These are phyloP conservation scores for Exophiala sideris DNA, from an alignment of 2,329 filamentous ascomycete species.

Conservation along the genomic window DNA sequence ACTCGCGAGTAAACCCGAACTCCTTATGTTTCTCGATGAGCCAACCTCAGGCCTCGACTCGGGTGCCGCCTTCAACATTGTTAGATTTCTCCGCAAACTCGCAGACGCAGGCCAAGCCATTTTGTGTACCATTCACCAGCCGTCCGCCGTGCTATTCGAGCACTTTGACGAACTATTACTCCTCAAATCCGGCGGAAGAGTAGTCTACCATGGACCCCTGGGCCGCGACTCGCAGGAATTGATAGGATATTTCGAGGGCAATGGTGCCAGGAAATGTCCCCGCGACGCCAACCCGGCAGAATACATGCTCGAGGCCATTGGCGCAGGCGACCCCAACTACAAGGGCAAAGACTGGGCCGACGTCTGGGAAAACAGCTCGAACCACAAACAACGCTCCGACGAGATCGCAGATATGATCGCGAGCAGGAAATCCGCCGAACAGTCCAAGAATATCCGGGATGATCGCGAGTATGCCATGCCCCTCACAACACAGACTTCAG, in stretches of 20 bases:
- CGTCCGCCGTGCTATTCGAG: constrained; percentile 80
- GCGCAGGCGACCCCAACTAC: constrained; percentile 61
- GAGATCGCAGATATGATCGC: constrained; percentile 55
- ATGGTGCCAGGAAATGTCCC: constrained; percentile 59
- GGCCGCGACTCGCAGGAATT: constrained; percentile 69
- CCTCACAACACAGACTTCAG: constrained; percentile 50
- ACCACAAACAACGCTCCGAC: constrained; percentile 44
- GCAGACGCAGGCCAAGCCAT: constrained; percentile 77
- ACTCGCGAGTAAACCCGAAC: constrained; percentile 58
- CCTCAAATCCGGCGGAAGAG: constrained; percentile 72
- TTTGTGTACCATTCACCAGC: constrained; percentile 87
- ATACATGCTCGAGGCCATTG: constrained; percentile 51
- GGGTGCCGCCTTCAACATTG: constrained; percentile 62
- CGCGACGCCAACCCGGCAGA: constrained; percentile 54
- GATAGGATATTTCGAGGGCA: constrained; percentile 57
- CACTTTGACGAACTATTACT: constrained; percentile 81
- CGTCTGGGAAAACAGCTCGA: constrained; percentile 55
- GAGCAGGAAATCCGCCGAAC: constrained; percentile 41
- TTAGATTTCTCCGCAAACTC: constrained; percentile 60
- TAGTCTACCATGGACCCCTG: constrained; percentile 85
- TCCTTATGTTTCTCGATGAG: constrained; percentile 62
- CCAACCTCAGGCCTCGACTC: constrained; percentile 67
- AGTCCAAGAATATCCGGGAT: constrained; percentile 43
- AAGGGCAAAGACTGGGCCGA: constrained; percentile 61
- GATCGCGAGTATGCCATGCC: constrained; percentile 64